Evolutionary conservation across 2,329 filamentous ascomycete species (phyloP).

Genomic region (Pyrenochaeta sp.): DNA sequence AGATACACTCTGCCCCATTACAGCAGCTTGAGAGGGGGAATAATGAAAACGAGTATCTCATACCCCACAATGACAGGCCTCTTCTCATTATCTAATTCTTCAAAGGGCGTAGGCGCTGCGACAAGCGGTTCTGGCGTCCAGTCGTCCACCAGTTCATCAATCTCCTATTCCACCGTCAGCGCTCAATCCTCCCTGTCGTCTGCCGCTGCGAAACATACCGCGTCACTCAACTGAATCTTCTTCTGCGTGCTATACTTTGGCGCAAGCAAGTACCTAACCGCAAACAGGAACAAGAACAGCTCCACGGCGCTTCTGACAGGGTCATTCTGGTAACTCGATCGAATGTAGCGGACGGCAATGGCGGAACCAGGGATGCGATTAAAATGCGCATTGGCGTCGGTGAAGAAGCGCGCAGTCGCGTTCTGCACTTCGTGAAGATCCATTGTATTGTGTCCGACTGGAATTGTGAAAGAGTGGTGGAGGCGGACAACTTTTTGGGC

Average conservation of each 20-base stretch:
- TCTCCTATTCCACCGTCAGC: constrained; percentile 67
- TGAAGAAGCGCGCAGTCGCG: constrained; percentile 62
- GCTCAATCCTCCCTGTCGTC: not conserved
- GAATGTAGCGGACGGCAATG: constrained; percentile 93
- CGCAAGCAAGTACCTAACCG: constrained; percentile 89
- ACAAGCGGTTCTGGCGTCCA: constrained; percentile 96
- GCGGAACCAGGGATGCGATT: constrained; percentile 93
- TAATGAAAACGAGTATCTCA: not conserved
- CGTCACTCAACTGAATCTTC: constrained; percentile 86
- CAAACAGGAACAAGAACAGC: constrained; percentile 92
- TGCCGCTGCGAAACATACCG: constrained; percentile 57
- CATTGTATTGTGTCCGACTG: constrained; percentile 50
- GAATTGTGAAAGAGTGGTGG: constrained; percentile 6
- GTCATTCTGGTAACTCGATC: constrained; percentile 97
- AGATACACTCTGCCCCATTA: constrained; percentile 17
- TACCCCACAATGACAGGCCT: constrained; percentile 89
- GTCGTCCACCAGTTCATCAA: constrained; percentile 95
- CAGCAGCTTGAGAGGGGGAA: not conserved
- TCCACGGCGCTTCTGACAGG: constrained; percentile 93
- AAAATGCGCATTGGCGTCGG: constrained; percentile 71
- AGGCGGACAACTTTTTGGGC: constrained; percentile 4
- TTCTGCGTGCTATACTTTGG: constrained; percentile 93
- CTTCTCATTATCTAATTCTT: constrained; percentile 84
- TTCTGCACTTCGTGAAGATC: constrained; percentile 65
- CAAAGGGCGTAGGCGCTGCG: constrained; percentile 73